Conservation (phyloP, 805 yeast species). For the Pichia thaimueangensis region DNA sequence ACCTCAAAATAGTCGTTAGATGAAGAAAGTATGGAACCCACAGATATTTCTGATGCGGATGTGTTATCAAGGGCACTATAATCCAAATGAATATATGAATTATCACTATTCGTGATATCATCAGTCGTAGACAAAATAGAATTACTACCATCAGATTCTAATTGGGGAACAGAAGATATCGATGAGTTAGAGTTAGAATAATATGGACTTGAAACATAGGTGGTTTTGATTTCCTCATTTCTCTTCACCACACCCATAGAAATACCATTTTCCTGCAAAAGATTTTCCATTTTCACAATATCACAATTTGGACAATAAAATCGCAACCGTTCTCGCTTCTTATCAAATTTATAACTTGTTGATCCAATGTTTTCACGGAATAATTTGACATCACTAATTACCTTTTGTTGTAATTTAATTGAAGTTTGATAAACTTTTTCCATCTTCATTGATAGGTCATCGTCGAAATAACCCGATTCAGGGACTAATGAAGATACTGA, state of each 20-base stretch:
- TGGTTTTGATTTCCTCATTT: background rate
- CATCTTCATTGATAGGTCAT: slow-evolving; percentile 10
- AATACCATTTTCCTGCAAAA: slow-evolving; percentile 56
- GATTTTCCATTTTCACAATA: slow-evolving; percentile 44
- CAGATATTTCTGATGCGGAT: background rate
- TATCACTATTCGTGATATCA: no score
- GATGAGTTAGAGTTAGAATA: background rate
- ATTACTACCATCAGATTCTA: slow-evolving; percentile 1
- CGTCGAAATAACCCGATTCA: slow-evolving; percentile 24
- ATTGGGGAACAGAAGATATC: slow-evolving; percentile 8
- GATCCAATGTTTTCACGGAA: slow-evolving; percentile 24
- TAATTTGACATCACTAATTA: slow-evolving; percentile 18
- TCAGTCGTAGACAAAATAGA: background rate
- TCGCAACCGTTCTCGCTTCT: slow-evolving; percentile 26
- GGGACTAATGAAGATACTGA: slow-evolving; percentile 12
- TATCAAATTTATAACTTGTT: slow-evolving; percentile 38
- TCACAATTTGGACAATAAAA: slow-evolving; percentile 71
- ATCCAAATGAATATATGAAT: background rate
- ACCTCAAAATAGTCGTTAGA: slow-evolving; percentile 10
- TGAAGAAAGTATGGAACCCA: background rate
- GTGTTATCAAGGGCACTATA: background rate
- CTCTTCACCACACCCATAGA: slow-evolving; percentile 27
- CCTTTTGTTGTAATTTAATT: slow-evolving; percentile 16
- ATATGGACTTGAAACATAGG: background rate
- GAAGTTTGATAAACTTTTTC: slow-evolving; percentile 11